Conservation (phyloP, 306 rosid species). For the Astragalus membranaceus region DNA sequence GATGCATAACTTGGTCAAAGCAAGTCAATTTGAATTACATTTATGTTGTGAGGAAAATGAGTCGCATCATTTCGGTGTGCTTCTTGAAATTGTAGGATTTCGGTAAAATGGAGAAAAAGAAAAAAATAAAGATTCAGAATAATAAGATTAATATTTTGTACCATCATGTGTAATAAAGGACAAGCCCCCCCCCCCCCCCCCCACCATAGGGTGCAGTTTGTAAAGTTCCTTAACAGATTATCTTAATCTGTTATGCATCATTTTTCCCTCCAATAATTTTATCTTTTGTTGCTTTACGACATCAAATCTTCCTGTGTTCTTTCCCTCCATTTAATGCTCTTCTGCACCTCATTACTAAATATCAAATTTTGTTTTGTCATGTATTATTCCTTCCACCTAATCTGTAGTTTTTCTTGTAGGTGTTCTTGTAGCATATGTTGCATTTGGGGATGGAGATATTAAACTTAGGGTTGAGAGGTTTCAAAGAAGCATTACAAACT, state of each 20-base stretch:
- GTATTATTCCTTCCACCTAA: constrained; percentile 6
- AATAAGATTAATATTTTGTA: too few relatives aligned
- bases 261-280: background rate
- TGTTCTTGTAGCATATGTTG: constrained; percentile 74
- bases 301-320: background rate
- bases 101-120: too few relatives aligned
- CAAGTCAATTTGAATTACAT: too few relatives aligned
- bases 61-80: too few relatives aligned
- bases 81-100: too few relatives aligned
- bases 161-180: too few relatives aligned
- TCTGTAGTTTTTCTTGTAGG: constrained; percentile 46
- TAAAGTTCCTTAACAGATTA: background rate
- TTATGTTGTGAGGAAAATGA: too few relatives aligned
- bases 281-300: constrained; percentile 16
- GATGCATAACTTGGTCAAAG: too few relatives aligned
- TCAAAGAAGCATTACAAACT: constrained; percentile 87
- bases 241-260: background rate
- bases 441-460: constrained; percentile 64
- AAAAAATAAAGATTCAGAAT: too few relatives aligned
- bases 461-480: constrained; percentile 93
- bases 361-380: constrained; percentile 4
- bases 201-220: too few relatives aligned
- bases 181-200: too few relatives aligned
- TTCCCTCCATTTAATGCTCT: background rate
- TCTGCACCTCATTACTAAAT: constrained; percentile 1